phyloP scores from a whole-genome alignment of 495 filamentous ascomycete species.

The Cercophora sp. region DNA sequence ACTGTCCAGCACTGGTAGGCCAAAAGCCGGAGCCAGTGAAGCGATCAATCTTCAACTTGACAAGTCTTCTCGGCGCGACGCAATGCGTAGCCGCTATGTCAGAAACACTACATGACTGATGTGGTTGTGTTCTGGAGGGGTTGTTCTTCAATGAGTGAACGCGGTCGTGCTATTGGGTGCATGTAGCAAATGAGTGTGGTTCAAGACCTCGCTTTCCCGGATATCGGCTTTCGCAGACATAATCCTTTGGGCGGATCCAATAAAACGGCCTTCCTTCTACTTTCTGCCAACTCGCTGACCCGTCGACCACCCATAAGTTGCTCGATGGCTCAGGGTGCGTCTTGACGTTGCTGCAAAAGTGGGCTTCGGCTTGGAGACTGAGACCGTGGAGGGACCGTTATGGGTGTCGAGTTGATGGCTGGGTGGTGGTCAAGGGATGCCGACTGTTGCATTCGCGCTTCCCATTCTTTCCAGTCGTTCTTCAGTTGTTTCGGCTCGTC shows the following conservation, averaged over 20 bases:
- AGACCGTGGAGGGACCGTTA: too few species aligned
- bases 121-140: too few species aligned
- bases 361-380: too few species aligned
- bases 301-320: neutral
- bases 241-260: neutral
- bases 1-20: too few species aligned
- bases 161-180: too few species aligned
- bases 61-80: too few species aligned
- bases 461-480: slow-evolving; percentile 32
- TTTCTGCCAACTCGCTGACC: neutral
- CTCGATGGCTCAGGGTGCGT: neutral
- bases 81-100: too few species aligned
- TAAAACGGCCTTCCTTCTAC: neutral
- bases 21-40: too few species aligned
- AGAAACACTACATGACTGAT: too few species aligned
- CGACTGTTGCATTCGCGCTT: slow-evolving; percentile 24
- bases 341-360: neutral
- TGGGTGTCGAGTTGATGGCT: too few species aligned
- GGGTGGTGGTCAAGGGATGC: slow-evolving; percentile 28
- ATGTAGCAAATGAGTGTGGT: neutral
- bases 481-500: slow-evolving; percentile 14
- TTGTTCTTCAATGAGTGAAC: too few species aligned
- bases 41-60: too few species aligned
- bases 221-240: neutral
- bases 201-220: neutral